phyloP scores from a whole-genome alignment of 2,329 filamentous ascomycete species.

The Cytospora schulzeri region DNA sequence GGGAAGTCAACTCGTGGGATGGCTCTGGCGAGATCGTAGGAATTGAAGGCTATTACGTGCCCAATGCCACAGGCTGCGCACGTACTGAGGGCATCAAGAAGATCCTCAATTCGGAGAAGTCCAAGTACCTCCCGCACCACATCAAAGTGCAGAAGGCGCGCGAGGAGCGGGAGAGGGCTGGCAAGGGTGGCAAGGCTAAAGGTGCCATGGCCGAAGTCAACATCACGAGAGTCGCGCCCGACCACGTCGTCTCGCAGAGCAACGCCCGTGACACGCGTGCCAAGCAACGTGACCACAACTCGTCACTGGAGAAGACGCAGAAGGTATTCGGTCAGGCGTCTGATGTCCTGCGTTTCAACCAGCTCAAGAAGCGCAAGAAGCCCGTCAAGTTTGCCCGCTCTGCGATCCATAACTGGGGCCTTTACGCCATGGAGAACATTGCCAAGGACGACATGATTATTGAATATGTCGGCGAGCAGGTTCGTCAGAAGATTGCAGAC shows the following conservation, averaged over 20 bases:
- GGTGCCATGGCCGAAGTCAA: slow-evolving; percentile 65
- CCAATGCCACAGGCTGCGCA: slow-evolving; percentile 81
- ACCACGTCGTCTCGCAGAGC: slow-evolving; percentile 81
- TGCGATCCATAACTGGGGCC: slow-evolving; percentile 97
- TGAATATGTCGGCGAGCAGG: slow-evolving; percentile 97
- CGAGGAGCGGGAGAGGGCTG: slow-evolving; percentile 80
- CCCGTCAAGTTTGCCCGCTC: slow-evolving; percentile 96
- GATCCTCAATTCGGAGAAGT: slow-evolving; percentile 96
- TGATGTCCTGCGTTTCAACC: slow-evolving; percentile 95
- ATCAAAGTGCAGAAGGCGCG: slow-evolving; percentile 92
- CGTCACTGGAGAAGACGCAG: slow-evolving; percentile 94
- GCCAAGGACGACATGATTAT: slow-evolving; percentile 99
- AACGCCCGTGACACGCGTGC: slow-evolving; percentile 92
- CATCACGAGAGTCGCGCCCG: slow-evolving; percentile 71
- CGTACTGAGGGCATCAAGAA: slow-evolving; percentile 93
- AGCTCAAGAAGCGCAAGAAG: slow-evolving; percentile 99
- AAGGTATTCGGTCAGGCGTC: slow-evolving; percentile 80
- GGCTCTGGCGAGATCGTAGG: slow-evolving; percentile 34
- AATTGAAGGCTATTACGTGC: slow-evolving; percentile 75
- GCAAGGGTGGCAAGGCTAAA: slow-evolving; percentile 65
- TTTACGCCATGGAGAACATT: slow-evolving; percentile 98
- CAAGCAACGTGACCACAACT: slow-evolving; percentile 91
- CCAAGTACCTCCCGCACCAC: slow-evolving; percentile 95
- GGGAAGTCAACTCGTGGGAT: slow-evolving; percentile 54
- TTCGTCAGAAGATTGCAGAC: slow-evolving; percentile 96